These are phyloP conservation scores for Cyberlindnera samutprakarnensis DNA, from an alignment of 805 yeast species.

Conservation along the genomic window DNA sequence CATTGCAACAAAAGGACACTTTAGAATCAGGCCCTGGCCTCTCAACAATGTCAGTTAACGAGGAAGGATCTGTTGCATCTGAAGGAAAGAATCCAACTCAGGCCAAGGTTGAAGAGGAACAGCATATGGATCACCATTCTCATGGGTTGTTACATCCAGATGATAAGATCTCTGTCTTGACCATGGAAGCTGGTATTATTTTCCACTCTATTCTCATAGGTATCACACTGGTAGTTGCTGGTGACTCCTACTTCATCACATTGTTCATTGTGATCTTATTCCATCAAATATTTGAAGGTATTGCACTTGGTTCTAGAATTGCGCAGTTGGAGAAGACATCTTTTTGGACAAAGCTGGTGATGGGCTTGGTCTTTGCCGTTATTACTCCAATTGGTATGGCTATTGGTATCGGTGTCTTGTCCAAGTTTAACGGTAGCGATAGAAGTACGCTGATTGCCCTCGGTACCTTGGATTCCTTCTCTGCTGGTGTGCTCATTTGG, in stretches of 20 bases:
- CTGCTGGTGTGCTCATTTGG: constrained; percentile 69
- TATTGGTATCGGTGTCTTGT: constrained; percentile 66
- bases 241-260: constrained; percentile 55
- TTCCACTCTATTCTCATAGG: constrained; percentile 81
- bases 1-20: no score
- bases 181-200: constrained; percentile 67
- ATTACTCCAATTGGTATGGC: constrained; percentile 72
- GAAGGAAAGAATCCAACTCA: neutral
- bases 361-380: constrained; percentile 42
- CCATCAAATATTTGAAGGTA: constrained; percentile 79
- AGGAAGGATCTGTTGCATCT: neutral
- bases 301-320: constrained; percentile 75
- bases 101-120: neutral
- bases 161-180: constrained; percentile 28
- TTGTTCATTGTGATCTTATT: constrained; percentile 56
- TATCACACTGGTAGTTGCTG: constrained; percentile 65
- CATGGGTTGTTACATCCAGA: constrained; percentile 5
- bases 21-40: no score
- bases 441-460: constrained; percentile 51
- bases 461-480: constrained; percentile 64
- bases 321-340: constrained; percentile 33
- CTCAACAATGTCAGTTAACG: neutral
- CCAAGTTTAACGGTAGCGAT: constrained; percentile 48
- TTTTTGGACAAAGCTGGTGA: constrained; percentile 41
- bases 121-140: constrained; percentile 1